Conservation (phyloP, 768 basidiomycete species). For the Exidia glandulosa region DNA sequence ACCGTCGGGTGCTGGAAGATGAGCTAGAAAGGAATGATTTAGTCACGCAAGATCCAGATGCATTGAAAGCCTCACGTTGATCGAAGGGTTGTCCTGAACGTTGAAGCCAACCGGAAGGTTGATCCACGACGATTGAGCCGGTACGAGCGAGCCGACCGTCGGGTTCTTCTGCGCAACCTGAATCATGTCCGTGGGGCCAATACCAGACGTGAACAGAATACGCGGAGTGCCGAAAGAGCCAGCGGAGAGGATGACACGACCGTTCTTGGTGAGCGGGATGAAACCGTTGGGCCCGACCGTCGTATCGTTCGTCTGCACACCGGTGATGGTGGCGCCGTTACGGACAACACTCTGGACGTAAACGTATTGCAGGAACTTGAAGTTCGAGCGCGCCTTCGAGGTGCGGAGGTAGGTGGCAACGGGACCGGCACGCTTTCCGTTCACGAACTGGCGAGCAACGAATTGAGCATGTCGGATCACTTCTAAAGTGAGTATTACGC, state of each 20-base stretch:
- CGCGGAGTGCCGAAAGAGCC: conserved; percentile 47
- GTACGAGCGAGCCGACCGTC: conserved; percentile 35
- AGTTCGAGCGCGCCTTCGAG: conserved; percentile 41
- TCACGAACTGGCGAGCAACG: conserved; percentile 19
- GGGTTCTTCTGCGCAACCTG: conserved; percentile 35
- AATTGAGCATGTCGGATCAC: neutral
- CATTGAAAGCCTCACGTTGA: too few relatives aligned
- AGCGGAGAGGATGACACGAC: conserved; percentile 51
- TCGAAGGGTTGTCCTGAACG: conserved; percentile 51
- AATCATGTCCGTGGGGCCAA: conserved; percentile 51
- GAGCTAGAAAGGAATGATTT: conserved; percentile 18
- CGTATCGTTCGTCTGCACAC: conserved; percentile 52
- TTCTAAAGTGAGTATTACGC: neutral
- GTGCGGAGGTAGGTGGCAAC: conserved; percentile 51
- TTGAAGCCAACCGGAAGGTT: conserved; percentile 43
- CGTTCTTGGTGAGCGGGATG: conserved; percentile 39
- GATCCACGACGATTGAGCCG: conserved; percentile 40
- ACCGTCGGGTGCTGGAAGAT: conserved; percentile 54
- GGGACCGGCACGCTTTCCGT: conserved; percentile 38
- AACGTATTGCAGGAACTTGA: conserved; percentile 38
- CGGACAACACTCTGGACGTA: conserved; percentile 43
- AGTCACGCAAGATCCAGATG: conserved; percentile 15
- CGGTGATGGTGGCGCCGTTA: conserved; percentile 42
- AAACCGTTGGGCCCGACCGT: conserved; percentile 44
- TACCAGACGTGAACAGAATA: conserved; percentile 49